Conservation (phyloP, 78 protist species). For the Salpingoeca rosetta region DNA sequence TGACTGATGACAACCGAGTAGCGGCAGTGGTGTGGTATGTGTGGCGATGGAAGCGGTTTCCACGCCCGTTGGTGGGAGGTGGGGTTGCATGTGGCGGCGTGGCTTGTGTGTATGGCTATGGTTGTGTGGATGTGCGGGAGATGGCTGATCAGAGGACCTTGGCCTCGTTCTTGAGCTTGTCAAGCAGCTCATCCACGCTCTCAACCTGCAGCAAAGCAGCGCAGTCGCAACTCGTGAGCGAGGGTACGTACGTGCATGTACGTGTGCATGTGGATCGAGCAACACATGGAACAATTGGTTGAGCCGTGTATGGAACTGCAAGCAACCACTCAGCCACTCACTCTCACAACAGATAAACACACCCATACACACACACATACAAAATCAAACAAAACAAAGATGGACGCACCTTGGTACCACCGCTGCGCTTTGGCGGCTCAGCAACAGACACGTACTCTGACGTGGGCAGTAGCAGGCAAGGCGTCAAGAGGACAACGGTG, state of each 20-base stretch:
- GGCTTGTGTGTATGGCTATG: background rate
- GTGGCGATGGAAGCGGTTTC: background rate
- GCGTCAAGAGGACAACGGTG: background rate
- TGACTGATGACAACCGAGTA: too few species aligned
- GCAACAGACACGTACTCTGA: constrained; percentile 8
- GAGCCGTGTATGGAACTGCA: background rate
- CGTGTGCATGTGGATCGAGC: background rate
- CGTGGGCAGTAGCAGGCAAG: background rate
- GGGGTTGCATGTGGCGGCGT: background rate
- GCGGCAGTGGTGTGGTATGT: background rate
- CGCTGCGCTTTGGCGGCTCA: constrained; percentile 44
- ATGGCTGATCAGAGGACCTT: background rate
- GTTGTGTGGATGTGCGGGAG: background rate
- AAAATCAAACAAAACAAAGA: too few species aligned
- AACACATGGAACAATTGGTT: background rate
- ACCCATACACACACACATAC: too few species aligned
- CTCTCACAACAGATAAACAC: too few species aligned
- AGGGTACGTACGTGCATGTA: too few species aligned
- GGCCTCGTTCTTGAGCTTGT: constrained; percentile 54
- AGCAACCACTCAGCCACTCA: background rate
- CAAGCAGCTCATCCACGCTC: constrained; percentile 57
- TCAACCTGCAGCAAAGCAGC: constrained; percentile 20
- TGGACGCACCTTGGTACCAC: constrained; percentile 30
- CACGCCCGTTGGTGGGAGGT: background rate
- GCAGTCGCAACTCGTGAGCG: too few species aligned